Evolutionary conservation across 2,329 filamentous ascomycete species (phyloP), one percentile per base, ranked within the genome.

Genomic region (Fusarium proliferatum): DNA sequence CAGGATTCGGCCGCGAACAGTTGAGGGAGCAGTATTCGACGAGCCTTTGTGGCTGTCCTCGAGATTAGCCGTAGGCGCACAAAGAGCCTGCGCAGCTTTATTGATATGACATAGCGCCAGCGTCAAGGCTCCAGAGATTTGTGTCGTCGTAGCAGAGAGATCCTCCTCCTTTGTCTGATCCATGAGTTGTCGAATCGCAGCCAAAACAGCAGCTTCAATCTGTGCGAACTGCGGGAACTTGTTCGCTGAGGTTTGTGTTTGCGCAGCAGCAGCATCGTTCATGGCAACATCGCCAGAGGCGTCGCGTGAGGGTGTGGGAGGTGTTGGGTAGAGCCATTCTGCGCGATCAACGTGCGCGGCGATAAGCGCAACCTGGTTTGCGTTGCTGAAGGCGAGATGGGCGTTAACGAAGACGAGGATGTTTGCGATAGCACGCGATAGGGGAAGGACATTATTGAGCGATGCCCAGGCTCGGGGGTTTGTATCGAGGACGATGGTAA

Each of bases 391-490:
- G 75, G 96, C 95, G 38, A 99, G 89, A 81, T 99, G 97, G 62
- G 96, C 94, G 82, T 99, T 98, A 84, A 98, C 92, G 84, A 98
- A 98, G 85, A 99, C 92, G 79, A 98, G 92, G 72, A 98, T 89
- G 83, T 96, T 90, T 70, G 96, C 94, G 68, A 99, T 87, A 69
- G 94, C 94, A 79, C 93, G 92, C 56, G 93, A 93, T 69, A 99
- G 89, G 34, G 96, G 91, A 12, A 98, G 90, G 38, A 89, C 89
- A 64, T 90, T 84, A 69, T 91, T 87, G 49, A 98, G 89, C 68
- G 94, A 88, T 11, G 94, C 91, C 96, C 96, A 97, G 77, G 96
- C 95, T 77, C 95, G 93, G 5, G 96, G 96, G 81, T 99, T 99
- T 33, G 96, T 98, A 85, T 99, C 96, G 85, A 99, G 89, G 79